A percentile compares a stretch with the other conserved stretches of the same genome.
Evolutionary conservation across 306 rosid species (phyloP).

Genomic region (Acacia confusa): DNA sequence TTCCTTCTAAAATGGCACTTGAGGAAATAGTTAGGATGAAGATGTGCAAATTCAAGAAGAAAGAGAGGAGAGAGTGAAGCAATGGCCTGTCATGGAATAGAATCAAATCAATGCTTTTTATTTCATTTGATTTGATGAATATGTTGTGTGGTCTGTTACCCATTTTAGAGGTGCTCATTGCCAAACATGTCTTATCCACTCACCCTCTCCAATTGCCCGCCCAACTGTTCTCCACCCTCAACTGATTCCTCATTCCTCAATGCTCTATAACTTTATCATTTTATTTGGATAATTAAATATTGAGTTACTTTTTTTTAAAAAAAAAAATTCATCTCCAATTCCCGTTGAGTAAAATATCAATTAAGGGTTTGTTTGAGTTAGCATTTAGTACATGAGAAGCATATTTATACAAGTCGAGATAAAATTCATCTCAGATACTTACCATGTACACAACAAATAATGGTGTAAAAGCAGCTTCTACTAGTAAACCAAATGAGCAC

Average conservation of each 20-base stretch:
- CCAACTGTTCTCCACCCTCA: slow-evolving; percentile 1
- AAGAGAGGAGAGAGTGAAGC: not conserved
- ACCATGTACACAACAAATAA: no score
- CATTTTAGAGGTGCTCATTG: not conserved
- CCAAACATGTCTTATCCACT: not conserved
- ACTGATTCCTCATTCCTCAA: not conserved
- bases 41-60: not conserved
- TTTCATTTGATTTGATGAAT: not conserved
- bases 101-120: not conserved
- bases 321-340: not conserved
- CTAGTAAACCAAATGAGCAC: no score
- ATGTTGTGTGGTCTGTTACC: not conserved
- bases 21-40: no score
- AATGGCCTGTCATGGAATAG: not conserved
- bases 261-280: not conserved
- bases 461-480: no score
- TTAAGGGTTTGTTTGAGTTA: no score
- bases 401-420: no score
- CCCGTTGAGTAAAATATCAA: not conserved
- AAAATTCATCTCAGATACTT: no score
- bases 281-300: not conserved
- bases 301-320: not conserved
- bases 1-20: no score
- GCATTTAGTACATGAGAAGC: no score
- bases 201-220: not conserved